phyloP scores from a whole-genome alignment of 2,329 filamentous ascomycete species.

The Ophiocordyceps camponoti-rufipedis region DNA sequence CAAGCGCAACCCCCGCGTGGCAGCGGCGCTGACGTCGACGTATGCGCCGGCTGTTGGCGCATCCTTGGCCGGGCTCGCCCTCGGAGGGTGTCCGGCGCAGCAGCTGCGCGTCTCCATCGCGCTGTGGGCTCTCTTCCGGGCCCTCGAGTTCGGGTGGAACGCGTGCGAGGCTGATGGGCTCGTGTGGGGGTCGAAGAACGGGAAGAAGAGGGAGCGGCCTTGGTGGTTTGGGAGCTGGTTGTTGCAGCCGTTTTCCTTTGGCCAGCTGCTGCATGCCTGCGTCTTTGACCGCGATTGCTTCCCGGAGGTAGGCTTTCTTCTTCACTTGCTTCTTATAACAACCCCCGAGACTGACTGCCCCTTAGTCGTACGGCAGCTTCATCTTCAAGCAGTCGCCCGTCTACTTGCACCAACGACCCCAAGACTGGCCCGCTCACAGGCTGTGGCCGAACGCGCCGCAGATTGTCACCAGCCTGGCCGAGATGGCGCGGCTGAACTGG shows the following conservation, averaged over 20 bases:
- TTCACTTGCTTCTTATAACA: neutral
- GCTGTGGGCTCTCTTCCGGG: conserved; percentile 65
- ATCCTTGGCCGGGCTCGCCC: conserved; percentile 64
- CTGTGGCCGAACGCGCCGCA: conserved; percentile 61
- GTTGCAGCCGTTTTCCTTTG: conserved; percentile 57
- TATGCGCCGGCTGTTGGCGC: conserved; percentile 84
- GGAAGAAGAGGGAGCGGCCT: conserved; percentile 41
- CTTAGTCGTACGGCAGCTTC: conserved; percentile 18
- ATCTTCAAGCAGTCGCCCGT: conserved; percentile 56
- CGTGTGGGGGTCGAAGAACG: conserved; percentile 40
- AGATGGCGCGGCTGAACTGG: conserved; percentile 70
- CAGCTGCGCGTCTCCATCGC: conserved; percentile 60
- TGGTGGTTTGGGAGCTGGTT: conserved; percentile 79
- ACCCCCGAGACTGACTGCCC: neutral
- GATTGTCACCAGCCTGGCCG: conserved; percentile 63
- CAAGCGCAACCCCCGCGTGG: conserved; percentile 60
- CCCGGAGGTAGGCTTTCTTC: conserved; percentile 30
- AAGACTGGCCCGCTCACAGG: conserved; percentile 44
- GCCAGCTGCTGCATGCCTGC: conserved; percentile 58
- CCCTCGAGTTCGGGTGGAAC: conserved; percentile 78
- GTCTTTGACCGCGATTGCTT: conserved; percentile 63
- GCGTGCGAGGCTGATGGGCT: conserved; percentile 56
- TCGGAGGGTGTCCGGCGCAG: conserved; percentile 53
- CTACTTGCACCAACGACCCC: conserved; percentile 60
- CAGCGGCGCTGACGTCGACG: conserved; percentile 57